Evolutionary conservation across 306 rosid genomes (phyloP).

Genomic region (Geum urbanum): DNA sequence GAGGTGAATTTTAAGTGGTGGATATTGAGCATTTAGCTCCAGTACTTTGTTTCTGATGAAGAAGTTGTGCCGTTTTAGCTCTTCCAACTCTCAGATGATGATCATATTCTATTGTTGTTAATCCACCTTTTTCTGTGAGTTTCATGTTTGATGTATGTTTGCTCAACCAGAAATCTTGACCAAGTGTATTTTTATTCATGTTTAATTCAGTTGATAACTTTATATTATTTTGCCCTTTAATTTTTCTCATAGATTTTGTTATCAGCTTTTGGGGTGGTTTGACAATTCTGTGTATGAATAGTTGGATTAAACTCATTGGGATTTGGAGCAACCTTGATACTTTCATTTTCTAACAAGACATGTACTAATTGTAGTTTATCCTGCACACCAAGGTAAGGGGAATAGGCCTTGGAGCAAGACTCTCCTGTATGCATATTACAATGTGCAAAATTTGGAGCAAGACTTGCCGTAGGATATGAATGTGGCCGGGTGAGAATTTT

Average conservation of each 20-base stretch:
- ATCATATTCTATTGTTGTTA: neutral
- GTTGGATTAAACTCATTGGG: too few relatives aligned
- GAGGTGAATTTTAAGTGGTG: constrained; percentile 34
- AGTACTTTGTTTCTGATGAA: constrained; percentile 51
- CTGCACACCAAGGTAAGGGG: constrained; percentile 38
- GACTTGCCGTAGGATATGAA: constrained; percentile 69
- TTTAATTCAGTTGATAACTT: too few relatives aligned
- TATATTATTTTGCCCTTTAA: too few relatives aligned
- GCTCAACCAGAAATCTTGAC: too few relatives aligned
- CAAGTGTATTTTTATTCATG: too few relatives aligned
- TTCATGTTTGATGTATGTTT: too few relatives aligned
- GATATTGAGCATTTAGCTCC: constrained; percentile 41
- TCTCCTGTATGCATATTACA: constrained; percentile 47
- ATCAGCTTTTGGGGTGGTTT: too few relatives aligned
- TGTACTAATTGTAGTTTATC: constrained; percentile 47
- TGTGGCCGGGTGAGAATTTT: constrained; percentile 62
- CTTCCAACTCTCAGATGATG: constrained; percentile 69
- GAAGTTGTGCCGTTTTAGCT: constrained; percentile 58
- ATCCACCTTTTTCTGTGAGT: too few relatives aligned
- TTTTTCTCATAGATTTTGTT: too few relatives aligned
- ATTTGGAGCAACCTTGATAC: too few relatives aligned
- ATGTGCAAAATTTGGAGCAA: constrained; percentile 55
- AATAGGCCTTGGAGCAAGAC: constrained; percentile 52
- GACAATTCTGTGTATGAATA: too few relatives aligned
- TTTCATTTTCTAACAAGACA: neutral